Base-by-base conservation (phyloP, 2,329 filamentous ascomycete species). In the Aspergillus nomiae region DNA sequence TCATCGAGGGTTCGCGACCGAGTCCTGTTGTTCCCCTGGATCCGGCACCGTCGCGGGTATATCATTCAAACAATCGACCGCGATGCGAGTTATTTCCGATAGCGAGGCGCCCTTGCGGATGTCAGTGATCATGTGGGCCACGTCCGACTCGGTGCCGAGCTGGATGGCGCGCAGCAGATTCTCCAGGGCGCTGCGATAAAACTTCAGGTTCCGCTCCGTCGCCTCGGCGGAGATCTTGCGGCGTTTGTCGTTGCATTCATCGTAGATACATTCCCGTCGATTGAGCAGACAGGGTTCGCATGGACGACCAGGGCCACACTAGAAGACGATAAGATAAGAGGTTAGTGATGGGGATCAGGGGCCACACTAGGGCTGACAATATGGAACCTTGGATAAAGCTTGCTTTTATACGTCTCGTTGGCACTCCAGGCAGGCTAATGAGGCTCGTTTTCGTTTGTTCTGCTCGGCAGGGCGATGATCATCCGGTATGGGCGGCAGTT, bases 201-300 rank as follows among this genome's bases (percentile, higher is more conserved):
- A 55, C 11, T 38, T 12, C 7, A 55, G 21, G 21, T 19, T 24
- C n/a, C 38, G 32, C 14, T 21, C 28, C 1, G 32, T 36, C 11
- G 34, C n/a, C 21, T 55, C 32, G n/a, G 32, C 51, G 11, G 51
- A 32, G 7, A 55, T 19, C 51, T 55, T 55, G 30, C 51, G 51
- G 14, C 51, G 51, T 12, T 55, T 55, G 21, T 55, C 51, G n/a
- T 30, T 55, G 51, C 21, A 55, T 55, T 55, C 51, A 36, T 55
- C 14, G 51, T 55, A 55, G 30, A 55, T 21, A 26, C 51, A 55
- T 16, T 38, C 32, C 2, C 51, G 51, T 10, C 16, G 10, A 12
- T 55, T 32, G 6, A 32, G 32, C 10, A 26, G 2, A 28, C 51
- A 55, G 16, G 51, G 51, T 36, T 55, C 51, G 51, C 32, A 55